Evolutionary conservation across 208 protist genomes (phyloP).

Genomic region (Lotmaria passim): DNA sequence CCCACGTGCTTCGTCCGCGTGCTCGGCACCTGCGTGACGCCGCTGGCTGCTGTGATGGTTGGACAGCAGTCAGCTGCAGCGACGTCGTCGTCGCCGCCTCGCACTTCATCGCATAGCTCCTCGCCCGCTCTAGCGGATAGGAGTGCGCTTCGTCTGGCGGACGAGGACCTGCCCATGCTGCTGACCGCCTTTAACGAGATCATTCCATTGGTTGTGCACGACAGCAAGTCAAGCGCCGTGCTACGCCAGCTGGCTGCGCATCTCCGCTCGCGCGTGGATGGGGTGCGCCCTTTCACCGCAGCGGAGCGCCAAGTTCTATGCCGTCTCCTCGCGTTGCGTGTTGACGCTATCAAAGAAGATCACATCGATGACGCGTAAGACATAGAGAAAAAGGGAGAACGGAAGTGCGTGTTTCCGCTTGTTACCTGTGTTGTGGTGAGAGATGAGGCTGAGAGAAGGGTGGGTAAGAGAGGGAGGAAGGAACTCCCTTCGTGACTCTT

Average conservation of each 20-base stretch:
- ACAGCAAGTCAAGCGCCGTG: neutral
- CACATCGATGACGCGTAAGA: neutral
- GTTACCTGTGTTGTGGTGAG: no score
- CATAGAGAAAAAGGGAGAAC: no score
- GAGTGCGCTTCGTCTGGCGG: slow-evolving; percentile 14
- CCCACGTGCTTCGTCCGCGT: neutral
- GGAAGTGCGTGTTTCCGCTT: no score
- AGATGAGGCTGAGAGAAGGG: no score
- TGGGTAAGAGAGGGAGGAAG: no score
- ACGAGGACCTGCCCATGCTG: slow-evolving; percentile 26
- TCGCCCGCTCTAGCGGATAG: neutral
- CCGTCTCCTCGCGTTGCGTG: slow-evolving; percentile 12
- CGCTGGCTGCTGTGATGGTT: slow-evolving; percentile 20
- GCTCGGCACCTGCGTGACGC: slow-evolving; percentile 24
- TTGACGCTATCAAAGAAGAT: slow-evolving; percentile 7
- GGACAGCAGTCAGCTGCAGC: no score
- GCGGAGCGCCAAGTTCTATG: slow-evolving; percentile 12
- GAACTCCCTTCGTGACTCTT: no score
- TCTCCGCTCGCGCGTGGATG: slow-evolving; percentile 19
- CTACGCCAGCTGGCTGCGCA: slow-evolving; percentile 14
- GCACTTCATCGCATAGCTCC: neutral
- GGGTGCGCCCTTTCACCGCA: slow-evolving; percentile 11
- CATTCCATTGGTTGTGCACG: slow-evolving; percentile 30
- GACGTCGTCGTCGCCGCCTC: no score
- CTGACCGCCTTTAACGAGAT: slow-evolving; percentile 29